Evolutionary conservation across 352 stramenopile genomes (phyloP).

Genomic region (Phytopythium cucurbitacearum): DNA sequence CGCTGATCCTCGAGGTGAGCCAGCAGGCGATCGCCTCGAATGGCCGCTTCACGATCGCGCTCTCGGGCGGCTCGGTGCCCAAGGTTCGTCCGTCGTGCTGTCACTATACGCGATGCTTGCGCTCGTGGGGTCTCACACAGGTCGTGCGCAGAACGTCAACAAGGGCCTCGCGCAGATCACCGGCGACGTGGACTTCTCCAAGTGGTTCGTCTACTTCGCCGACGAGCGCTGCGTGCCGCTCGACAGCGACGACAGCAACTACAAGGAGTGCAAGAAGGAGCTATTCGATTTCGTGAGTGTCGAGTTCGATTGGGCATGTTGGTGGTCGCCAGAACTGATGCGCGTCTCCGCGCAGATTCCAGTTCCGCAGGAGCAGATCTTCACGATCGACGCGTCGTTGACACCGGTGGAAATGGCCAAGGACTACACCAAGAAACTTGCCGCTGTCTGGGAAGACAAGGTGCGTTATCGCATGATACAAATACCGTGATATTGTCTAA

Average conservation of each 20-base stretch:
- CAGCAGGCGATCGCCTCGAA: conserved; percentile 48
- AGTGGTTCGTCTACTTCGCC: conserved; percentile 97
- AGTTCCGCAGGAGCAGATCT: conserved; percentile 84
- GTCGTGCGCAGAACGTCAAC: conserved; percentile 57
- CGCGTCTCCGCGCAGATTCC: conserved; percentile 27
- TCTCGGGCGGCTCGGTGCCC: conserved; percentile 85
- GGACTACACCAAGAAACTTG: conserved; percentile 75
- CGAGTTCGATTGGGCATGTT: neutral
- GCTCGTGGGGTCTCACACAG: neutral
- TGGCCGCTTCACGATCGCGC: conserved; percentile 76
- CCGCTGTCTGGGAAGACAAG: conserved; percentile 53
- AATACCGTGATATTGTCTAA: neutral
- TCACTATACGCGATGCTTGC: neutral
- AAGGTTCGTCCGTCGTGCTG: conserved; percentile 29
- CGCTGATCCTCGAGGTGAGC: conserved; percentile 64
- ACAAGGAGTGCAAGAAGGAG: conserved; percentile 87
- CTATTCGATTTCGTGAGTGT: conserved; percentile 83
- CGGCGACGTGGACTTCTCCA: conserved; percentile 88
- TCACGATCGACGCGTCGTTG: conserved; percentile 87
- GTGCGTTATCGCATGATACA: conserved; percentile 16
- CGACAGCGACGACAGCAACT: conserved; percentile 94
- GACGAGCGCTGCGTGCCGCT: conserved; percentile 96
- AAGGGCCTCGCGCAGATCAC: conserved; percentile 76
- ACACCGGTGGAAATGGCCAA: conserved; percentile 56
- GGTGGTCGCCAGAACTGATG: neutral